These are phyloP conservation scores for Chytridium lagenaria DNA, from an alignment of 371 early-diverging fungal species.

Conservation along the genomic window DNA sequence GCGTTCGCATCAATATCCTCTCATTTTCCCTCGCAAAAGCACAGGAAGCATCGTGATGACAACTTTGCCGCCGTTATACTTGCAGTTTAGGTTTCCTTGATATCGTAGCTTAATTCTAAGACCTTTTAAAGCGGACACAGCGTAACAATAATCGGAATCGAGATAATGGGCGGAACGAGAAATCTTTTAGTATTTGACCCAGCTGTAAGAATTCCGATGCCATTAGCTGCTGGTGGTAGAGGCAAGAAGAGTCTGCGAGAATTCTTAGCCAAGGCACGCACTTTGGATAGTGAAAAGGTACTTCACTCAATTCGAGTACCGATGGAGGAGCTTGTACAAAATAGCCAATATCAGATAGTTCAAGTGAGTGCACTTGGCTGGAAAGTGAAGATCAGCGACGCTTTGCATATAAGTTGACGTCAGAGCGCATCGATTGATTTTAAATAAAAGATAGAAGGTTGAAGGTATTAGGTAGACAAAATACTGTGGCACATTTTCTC, in stretches of 20 bases:
- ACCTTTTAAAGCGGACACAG: constrained; percentile 65
- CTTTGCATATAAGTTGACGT: no score
- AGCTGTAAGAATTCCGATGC: constrained; percentile 1
- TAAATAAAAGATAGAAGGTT: no score
- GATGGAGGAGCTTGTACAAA: not conserved
- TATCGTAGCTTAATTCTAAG: not conserved
- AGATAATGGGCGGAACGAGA: constrained; percentile 54
- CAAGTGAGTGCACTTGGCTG: not conserved
- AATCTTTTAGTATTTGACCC: constrained; percentile 76
- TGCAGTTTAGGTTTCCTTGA: constrained; percentile 62
- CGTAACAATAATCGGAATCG: constrained; percentile 72
- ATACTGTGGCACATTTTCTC: no score
- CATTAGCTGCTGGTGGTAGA: no score
- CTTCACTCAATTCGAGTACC: not conserved
- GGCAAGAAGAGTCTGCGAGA: no score
- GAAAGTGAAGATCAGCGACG: no score
- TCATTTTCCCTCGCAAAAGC: constrained; percentile 10
- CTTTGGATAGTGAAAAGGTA: no score
- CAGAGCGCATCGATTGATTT: not conserved
- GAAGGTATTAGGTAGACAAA: no score
- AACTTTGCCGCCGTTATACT: constrained; percentile 69
- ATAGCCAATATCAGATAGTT: constrained; percentile 11
- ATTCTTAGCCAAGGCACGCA: no score
- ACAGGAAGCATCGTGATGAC: constrained; percentile 50
- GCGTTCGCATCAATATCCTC: constrained; percentile 1